Conservation (phyloP, 228 moss, liverwort and hornwort species). For the Sphagnum magellanicum region DNA sequence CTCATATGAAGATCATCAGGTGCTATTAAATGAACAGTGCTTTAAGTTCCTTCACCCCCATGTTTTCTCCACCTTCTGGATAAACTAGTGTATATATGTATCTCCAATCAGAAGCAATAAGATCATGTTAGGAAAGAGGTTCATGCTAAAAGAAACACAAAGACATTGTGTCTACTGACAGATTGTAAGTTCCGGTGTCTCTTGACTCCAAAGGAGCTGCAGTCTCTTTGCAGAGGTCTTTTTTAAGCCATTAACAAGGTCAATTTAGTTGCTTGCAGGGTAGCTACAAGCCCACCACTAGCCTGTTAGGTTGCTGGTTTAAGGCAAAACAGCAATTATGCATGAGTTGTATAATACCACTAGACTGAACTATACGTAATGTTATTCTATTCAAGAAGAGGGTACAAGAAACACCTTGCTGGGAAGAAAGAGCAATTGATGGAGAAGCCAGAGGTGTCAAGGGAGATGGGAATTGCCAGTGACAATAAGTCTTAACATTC, state of each 20-base stretch:
- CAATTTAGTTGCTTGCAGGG: not conserved
- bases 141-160: no score
- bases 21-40: no score
- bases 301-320: no score
- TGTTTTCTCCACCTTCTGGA: no score
- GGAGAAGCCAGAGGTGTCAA: constrained; percentile 4
- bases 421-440: constrained; percentile 7
- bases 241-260: not conserved
- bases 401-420: not conserved
- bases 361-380: not conserved
- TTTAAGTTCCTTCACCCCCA: no score
- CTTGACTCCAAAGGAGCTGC: not conserved
- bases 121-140: no score
- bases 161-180: no score
- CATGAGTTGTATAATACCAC: no score
- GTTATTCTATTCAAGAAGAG: not conserved
- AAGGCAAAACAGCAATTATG: not conserved
- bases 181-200: not conserved
- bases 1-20: no score
- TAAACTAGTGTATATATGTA: no score
- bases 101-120: no score
- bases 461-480: constrained; percentile 5
- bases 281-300: not conserved
- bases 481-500: constrained; percentile 3
- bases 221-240: no score